Evolutionary conservation across 805 yeast genomes (phyloP).

Genomic region (Kregervanrija fluxuum): DNA sequence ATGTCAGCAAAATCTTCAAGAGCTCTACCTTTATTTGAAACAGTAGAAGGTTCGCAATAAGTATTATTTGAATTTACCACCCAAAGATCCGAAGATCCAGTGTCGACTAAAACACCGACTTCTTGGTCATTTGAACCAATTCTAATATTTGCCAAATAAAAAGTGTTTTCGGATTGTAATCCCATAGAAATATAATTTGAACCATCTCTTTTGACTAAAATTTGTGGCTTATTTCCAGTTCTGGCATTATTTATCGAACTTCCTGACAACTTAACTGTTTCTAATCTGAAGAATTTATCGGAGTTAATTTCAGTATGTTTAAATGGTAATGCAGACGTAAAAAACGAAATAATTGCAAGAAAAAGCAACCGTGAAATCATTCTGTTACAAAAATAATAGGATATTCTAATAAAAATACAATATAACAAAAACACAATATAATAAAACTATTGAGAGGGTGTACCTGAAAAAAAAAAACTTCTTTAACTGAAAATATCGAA

Average conservation of each 20-base stretch:
- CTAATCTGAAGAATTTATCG: conserved; percentile 13
- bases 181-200: conserved; percentile 25
- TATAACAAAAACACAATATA: no score
- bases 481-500: no score
- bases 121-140: conserved; percentile 55
- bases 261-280: conserved; percentile 18
- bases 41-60: conserved; percentile 26
- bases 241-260: conserved; percentile 8
- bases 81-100: conserved; percentile 75
- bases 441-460: no score
- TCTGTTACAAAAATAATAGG: no score
- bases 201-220: conserved; percentile 18
- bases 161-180: conserved; percentile 32
- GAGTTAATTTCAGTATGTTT: not conserved
- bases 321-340: no score
- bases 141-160: conserved; percentile 37
- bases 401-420: no score
- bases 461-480: no score
- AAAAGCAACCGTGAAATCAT: no score
- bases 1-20: not conserved
- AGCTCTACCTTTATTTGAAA: conserved; percentile 4
- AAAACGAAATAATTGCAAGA: no score
- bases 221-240: conserved; percentile 8
- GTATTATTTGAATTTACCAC: conserved; percentile 44
- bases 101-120: conserved; percentile 57